Base-by-base conservation (phyloP, 192 early-diverging fungal genomes). In the Thamnidium elegans region DNA sequence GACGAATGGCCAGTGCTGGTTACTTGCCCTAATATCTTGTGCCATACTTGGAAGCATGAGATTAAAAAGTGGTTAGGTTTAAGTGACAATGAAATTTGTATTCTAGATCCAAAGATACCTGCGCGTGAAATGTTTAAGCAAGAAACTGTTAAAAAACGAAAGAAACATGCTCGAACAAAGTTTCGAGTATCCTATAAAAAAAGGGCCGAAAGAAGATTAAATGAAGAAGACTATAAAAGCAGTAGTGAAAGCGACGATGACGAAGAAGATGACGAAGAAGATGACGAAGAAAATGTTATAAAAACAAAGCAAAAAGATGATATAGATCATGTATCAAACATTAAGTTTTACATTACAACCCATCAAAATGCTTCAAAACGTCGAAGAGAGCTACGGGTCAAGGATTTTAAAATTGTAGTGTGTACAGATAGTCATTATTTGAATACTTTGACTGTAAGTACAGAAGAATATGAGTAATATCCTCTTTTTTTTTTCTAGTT, bases 51-150 rank as follows among this genome's bases (percentile, higher is more conserved):
- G 82, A 14, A 42, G 1, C 39, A 30, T 54, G 78, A 84, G 50
- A 80, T 84, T 17, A 46, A 55, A 19, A 66, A 75, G 55, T 84
- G 82, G 82, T 50, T 84, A 4, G 32, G 45, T 21, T n/a, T 78
- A 19, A 20, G 34, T 10, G 67, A 78, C 34, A 47, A 78, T 13
- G 36, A 67, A 15, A 65, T 82, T 23, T 55, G n/a, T 55, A 11
- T 66, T 9, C 9, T 39, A 4, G 36, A 39, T 39, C 9, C 36
- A 39, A 39, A 39, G 36, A 4, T 4, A 39, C 7, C 36, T 39
- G 9, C 36, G 9, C 5, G 9, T 6, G 36, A 39, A 6, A 39
- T 4, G 4, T 39, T 39, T 39, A 39, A 39, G 36, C 36, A 39
- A 39, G 9, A 3, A 36, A 7, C 3, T 36, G 34, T 36, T 36